phyloP scores from a whole-genome alignment of 2,329 filamentous ascomycete species.

The Pyrenophora graminea region DNA sequence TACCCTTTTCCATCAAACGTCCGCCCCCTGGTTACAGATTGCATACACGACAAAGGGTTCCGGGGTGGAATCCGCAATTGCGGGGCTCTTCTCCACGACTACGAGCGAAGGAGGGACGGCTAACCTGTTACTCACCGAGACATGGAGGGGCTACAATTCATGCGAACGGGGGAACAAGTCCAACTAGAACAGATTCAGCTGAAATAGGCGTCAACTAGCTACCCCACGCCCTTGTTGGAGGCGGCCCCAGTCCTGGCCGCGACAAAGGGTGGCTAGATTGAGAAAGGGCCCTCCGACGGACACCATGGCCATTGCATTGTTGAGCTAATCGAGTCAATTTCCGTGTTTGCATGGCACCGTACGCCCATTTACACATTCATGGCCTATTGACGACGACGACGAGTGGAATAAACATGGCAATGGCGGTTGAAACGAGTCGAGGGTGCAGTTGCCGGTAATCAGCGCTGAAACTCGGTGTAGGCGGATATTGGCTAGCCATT shows the following conservation, averaged over 20 bases:
- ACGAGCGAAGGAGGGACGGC: background rate
- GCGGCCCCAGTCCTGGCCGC: background rate
- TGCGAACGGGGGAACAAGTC: background rate
- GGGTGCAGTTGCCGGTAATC: background rate
- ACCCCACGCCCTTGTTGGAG: background rate
- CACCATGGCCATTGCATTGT: conserved; percentile 1
- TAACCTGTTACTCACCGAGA: background rate
- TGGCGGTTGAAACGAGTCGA: background rate
- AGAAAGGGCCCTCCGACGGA: background rate
- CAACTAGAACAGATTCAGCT: background rate
- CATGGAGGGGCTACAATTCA: background rate
- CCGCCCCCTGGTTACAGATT: too few relatives aligned
- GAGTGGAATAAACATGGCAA: too few relatives aligned
- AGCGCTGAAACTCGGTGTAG: conserved; percentile 6
- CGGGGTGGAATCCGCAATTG: background rate
- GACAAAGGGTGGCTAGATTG: background rate
- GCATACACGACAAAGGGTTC: too few relatives aligned
- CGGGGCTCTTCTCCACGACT: background rate
- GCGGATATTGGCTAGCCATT: conserved; percentile 4
- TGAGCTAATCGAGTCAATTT: conserved; percentile 8
- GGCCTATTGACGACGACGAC: too few relatives aligned
- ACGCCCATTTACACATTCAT: too few relatives aligned
- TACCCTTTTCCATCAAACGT: too few relatives aligned
- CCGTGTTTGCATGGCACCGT: conserved; percentile 5
- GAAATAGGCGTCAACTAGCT: background rate